These are phyloP conservation scores for Cicer bijugum DNA, from an alignment of 306 rosid genomes.

Conservation along the genomic window DNA sequence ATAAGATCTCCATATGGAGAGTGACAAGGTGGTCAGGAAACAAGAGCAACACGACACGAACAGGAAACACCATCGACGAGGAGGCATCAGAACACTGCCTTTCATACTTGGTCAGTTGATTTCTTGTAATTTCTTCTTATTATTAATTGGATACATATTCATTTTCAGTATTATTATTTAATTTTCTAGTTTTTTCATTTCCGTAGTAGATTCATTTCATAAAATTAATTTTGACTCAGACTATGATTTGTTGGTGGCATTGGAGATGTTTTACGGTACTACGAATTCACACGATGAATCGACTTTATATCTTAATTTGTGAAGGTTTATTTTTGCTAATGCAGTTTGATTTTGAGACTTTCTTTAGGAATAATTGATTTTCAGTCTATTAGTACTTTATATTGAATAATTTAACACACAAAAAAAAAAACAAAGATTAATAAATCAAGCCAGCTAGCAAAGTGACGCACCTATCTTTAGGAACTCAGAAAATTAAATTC, in stretches of 20 bases:
- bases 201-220: too few species aligned
- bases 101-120: conserved; percentile 59
- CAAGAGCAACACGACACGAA: neutral
- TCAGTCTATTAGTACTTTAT: neutral
- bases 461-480: too few species aligned
- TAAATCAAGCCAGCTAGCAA: too few species aligned
- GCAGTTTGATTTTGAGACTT: neutral
- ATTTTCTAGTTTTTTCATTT: neutral
- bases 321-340: neutral
- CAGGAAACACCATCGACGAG: conserved; percentile 42
- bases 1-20: conserved; percentile 37
- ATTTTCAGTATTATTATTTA: too few species aligned
- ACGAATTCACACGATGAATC: neutral
- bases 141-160: too few species aligned
- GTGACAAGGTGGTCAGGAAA: neutral
- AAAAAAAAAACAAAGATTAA: too few species aligned
- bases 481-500: too few species aligned
- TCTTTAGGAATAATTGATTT: neutral
- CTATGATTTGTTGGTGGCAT: too few species aligned
- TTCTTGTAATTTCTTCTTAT: neutral
- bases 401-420: too few species aligned
- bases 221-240: too few species aligned
- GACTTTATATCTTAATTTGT: neutral
- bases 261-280: neutral
- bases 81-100: conserved; percentile 68